These are phyloP conservation scores for Trichoderma asperelloides DNA, from an alignment of 495 filamentous ascomycete genomes.

Conservation along the genomic window DNA sequence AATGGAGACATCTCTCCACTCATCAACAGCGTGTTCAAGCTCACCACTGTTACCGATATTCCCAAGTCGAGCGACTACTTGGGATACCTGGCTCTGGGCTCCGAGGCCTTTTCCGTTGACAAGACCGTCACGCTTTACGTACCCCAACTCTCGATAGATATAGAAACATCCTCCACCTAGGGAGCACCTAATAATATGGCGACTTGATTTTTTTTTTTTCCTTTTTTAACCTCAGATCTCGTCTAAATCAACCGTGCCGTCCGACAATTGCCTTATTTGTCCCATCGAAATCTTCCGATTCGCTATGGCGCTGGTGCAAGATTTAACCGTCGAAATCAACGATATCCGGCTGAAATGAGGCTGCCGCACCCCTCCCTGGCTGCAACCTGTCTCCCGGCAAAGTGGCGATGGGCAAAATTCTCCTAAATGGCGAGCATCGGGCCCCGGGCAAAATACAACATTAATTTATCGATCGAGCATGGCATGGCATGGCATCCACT, in stretches of 20 bases:
- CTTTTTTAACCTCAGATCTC: not conserved
- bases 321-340: not conserved
- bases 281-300: not conserved
- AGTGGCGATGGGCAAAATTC: not conserved
- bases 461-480: constrained; percentile 1
- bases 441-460: not conserved
- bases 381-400: not conserved
- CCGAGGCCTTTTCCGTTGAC: constrained; percentile 23
- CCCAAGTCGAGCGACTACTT: constrained; percentile 24
- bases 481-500: not conserved
- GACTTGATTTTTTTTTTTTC: not conserved
- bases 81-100: constrained; percentile 31
- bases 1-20: constrained; percentile 29
- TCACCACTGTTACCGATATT: constrained; percentile 14
- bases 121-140: constrained; percentile 29
- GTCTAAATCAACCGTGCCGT: not conserved
- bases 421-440: not conserved
- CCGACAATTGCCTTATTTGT: not conserved
- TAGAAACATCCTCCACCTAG: constrained; percentile 10
- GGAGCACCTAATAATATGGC: constrained; percentile 1
- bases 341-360: not conserved
- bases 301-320: not conserved
- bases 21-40: constrained; percentile 23
- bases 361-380: not conserved
- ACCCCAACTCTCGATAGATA: constrained; percentile 24